Conservation (phyloP, 2,329 filamentous ascomycete species). For the Immersiporthe knoxdaviesiana region DNA sequence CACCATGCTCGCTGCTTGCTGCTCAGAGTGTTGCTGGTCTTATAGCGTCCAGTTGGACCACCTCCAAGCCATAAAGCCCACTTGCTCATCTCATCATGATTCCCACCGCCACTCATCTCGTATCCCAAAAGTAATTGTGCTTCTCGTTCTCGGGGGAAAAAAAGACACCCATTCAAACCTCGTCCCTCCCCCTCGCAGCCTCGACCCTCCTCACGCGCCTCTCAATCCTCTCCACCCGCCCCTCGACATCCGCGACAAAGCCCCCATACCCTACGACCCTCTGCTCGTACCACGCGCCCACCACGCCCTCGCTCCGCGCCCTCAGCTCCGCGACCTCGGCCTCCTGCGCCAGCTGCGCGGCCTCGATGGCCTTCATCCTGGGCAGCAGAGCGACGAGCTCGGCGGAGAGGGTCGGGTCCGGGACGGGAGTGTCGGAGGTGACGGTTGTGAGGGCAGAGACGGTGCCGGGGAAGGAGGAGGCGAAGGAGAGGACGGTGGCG, state of each 20-base stretch:
- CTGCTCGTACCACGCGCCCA: conserved; percentile 75
- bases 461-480: conserved; percentile 57
- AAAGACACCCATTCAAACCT: conserved; percentile 41
- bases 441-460: conserved; percentile 62
- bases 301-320: conserved; percentile 62
- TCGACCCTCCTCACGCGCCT: conserved; percentile 67
- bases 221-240: conserved; percentile 67
- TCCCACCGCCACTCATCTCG: neutral
- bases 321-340: conserved; percentile 66
- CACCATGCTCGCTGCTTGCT: neutral
- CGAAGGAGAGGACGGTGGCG: conserved; percentile 59
- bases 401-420: conserved; percentile 58
- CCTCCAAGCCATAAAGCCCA: neutral
- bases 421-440: conserved; percentile 56
- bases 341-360: conserved; percentile 63
- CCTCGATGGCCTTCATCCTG: conserved; percentile 64
- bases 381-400: conserved; percentile 61
- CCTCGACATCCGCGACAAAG: conserved; percentile 73
- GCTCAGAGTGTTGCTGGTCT: neutral
- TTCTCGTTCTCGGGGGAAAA: neutral
- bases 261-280: conserved; percentile 70
- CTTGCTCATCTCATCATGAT: neutral
- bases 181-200: conserved; percentile 52
- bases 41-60: neutral
- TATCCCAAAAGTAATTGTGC: neutral